Conservation (phyloP, 768 basidiomycete species). For the Sarcomyxa edulis region DNA sequence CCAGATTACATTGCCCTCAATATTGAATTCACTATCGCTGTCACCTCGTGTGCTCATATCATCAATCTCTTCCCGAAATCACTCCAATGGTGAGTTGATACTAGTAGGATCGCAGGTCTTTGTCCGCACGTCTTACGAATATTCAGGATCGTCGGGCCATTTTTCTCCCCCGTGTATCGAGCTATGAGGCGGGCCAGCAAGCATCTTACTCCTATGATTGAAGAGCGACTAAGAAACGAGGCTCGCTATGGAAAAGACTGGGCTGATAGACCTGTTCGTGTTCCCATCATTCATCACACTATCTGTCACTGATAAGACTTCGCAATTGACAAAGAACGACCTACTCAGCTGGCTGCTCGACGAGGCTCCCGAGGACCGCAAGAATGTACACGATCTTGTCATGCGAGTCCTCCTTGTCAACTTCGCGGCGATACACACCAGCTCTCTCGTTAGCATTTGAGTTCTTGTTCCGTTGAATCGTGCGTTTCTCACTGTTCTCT, state of each 20-base stretch:
- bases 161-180: slow-evolving; percentile 15
- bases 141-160: slow-evolving; percentile 18
- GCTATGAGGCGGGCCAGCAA: slow-evolving; percentile 17
- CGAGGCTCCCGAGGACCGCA: slow-evolving; percentile 8
- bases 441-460: slow-evolving; percentile 19
- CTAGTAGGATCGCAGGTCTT: not conserved
- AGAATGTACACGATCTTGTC: slow-evolving; percentile 7
- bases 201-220: slow-evolving; percentile 24
- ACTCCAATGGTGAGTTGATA: slow-evolving; percentile 36
- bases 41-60: slow-evolving; percentile 22
- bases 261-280: slow-evolving; percentile 25
- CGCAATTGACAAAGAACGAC: slow-evolving; percentile 23
- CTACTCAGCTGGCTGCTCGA: slow-evolving; percentile 31
- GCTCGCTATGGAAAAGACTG: slow-evolving; percentile 27
- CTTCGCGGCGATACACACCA: slow-evolving; percentile 25
- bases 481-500: not conserved
- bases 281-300: no score
- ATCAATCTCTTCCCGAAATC: slow-evolving; percentile 34
- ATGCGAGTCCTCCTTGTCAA: slow-evolving; percentile 21
- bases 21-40: slow-evolving; percentile 27
- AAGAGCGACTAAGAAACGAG: slow-evolving; percentile 24
- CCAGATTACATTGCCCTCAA: slow-evolving; percentile 33
- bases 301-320: not conserved
- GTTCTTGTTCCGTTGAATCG: not conserved
- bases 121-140: not conserved